A percentile compares a stretch with the other conserved stretches of the same genome.
These are phyloP conservation scores for Lachancea cidri DNA, from an alignment of 805 yeast species.

Conservation along the genomic window DNA sequence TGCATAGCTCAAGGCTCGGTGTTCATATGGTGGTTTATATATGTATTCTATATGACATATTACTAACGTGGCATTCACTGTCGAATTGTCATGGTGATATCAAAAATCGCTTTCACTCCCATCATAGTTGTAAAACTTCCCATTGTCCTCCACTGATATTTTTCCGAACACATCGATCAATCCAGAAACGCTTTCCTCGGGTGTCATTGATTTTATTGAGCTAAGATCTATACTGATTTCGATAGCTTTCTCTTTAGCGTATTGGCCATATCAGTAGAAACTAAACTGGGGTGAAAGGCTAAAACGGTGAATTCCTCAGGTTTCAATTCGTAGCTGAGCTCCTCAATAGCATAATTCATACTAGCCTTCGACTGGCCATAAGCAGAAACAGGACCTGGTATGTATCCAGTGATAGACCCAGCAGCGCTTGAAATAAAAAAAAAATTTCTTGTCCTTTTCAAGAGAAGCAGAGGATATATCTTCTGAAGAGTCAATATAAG, in stretches of 20 bases:
- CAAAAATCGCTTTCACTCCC: conserved; percentile 13
- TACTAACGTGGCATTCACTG: too few relatives aligned
- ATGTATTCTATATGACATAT: too few relatives aligned
- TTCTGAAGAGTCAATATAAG: conserved; percentile 11
- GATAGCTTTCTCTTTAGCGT: conserved; percentile 3
- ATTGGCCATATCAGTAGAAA: conserved; percentile 33
- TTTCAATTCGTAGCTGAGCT: conserved; percentile 25
- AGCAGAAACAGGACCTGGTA: conserved; percentile 20
- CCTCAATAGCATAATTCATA: conserved; percentile 29
- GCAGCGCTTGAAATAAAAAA: conserved; percentile 26
- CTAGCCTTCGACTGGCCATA: conserved; percentile 39
- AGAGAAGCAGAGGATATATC: conserved; percentile 20
- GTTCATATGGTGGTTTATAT: too few relatives aligned
- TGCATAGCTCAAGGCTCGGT: too few relatives aligned
- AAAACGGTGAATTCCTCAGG: conserved; percentile 27
- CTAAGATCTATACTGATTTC: conserved; percentile 5
- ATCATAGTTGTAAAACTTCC: conserved; percentile 26
- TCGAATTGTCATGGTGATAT: too few relatives aligned
- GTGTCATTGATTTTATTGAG: conserved; percentile 13
- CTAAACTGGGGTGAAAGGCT: conserved; percentile 38
- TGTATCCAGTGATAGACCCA: conserved; percentile 21
- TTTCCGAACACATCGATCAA: conserved; percentile 17
- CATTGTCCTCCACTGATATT: conserved; percentile 23
- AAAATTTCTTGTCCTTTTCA: conserved; percentile 21
- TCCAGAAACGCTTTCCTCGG: conserved; percentile 24